Percentiles rank a stretch among this genome's conserved stretches.
Conservation (phyloP, 108 stramenopile genomes). For the Skeletonema tropicum region DNA sequence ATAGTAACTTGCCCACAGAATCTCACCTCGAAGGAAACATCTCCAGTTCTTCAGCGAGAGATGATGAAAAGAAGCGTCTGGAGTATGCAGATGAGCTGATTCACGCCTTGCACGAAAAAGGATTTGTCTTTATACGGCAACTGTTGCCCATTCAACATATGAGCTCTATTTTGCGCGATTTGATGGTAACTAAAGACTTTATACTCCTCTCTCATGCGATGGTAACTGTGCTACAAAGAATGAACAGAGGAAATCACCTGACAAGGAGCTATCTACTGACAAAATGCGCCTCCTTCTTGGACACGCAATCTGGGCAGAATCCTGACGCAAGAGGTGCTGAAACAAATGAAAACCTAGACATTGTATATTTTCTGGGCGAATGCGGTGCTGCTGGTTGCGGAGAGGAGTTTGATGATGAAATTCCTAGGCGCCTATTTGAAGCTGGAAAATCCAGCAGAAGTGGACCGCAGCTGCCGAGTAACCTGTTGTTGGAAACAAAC, state of each 20-base stretch:
- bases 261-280: slow-evolving; percentile 23
- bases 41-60: background rate
- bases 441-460: background rate
- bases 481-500: background rate
- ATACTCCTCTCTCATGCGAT: slow-evolving; percentile 7
- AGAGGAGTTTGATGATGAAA: slow-evolving; percentile 19
- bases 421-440: slow-evolving; percentile 12
- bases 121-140: slow-evolving; percentile 33
- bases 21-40: slow-evolving; percentile 13
- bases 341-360: background rate
- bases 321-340: background rate
- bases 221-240: slow-evolving; percentile 11
- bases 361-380: slow-evolving; percentile 5
- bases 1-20: slow-evolving; percentile 10
- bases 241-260: slow-evolving; percentile 21
- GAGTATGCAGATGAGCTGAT: slow-evolving; percentile 22
- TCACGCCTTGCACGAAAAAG: slow-evolving; percentile 12
- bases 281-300: slow-evolving; percentile 8
- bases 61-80: slow-evolving; percentile 3
- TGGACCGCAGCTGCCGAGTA: background rate
- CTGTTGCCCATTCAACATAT: slow-evolving; percentile 20
- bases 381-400: slow-evolving; percentile 14
- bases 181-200: slow-evolving; percentile 21
- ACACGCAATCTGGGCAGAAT: slow-evolving; percentile 7
- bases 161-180: background rate